Conservation (phyloP, 1,284 basidiomycete species). For the Ustilago trichophora region DNA sequence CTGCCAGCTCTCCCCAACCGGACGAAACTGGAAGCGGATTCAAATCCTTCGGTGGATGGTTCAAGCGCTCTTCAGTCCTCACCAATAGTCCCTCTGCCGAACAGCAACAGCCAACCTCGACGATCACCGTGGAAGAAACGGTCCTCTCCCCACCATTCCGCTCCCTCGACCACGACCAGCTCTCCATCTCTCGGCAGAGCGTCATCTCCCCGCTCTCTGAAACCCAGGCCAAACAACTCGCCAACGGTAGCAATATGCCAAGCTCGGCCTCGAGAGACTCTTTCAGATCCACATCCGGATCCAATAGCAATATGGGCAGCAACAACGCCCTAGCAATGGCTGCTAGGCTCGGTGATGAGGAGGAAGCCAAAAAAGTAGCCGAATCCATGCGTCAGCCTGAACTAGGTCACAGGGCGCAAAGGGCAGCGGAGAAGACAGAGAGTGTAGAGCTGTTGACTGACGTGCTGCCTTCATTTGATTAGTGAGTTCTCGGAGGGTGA, state of each 20-base stretch:
- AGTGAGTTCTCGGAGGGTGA: not conserved
- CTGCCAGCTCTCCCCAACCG: conserved; percentile 1
- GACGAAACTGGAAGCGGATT: conserved; percentile 21
- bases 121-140: conserved; percentile 30
- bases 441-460: conserved; percentile 31
- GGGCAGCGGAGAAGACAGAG: conserved; percentile 36
- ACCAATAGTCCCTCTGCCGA: not conserved
- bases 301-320: too few relatives aligned
- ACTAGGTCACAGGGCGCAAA: conserved; percentile 27
- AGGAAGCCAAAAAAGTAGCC: conserved; percentile 11
- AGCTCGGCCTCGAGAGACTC: too few relatives aligned
- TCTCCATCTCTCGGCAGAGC: conserved; percentile 33
- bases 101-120: too few relatives aligned
- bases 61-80: conserved; percentile 34
- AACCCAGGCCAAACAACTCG: not conserved
- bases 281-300: not conserved
- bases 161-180: conserved; percentile 51
- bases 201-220: conserved; percentile 13
- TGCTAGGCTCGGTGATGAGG: conserved; percentile 15
- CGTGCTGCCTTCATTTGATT: conserved; percentile 42
- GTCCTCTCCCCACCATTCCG: conserved; percentile 45
- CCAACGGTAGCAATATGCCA: not conserved
- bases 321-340: conserved; percentile 21
- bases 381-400: conserved; percentile 19
- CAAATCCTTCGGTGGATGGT: conserved; percentile 41